phyloP scores from a whole-genome alignment of 2,329 filamentous ascomycete species.

The Trichoderma brevicompactum region DNA sequence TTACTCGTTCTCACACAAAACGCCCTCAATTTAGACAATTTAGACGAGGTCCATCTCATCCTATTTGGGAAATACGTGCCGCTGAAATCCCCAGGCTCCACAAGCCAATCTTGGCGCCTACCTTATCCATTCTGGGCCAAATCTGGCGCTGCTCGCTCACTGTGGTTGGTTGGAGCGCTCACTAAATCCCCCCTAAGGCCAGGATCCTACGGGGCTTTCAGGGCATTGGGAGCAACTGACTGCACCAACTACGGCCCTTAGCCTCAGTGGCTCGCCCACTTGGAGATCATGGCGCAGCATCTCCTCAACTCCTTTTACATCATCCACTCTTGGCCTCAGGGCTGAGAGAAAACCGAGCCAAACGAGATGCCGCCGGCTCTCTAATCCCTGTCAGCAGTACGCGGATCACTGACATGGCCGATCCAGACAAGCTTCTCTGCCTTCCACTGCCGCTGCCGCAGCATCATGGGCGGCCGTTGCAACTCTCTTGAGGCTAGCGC shows the following conservation, averaged over 20 bases:
- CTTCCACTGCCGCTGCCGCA: neutral
- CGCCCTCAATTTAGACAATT: too few species aligned
- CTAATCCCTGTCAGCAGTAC: neutral
- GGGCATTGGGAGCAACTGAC: neutral
- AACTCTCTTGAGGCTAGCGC: slow-evolving; percentile 14
- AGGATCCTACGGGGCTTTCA: slow-evolving; percentile 20
- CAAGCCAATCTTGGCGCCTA: neutral
- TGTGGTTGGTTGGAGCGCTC: neutral
- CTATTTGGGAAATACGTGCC: slow-evolving; percentile 20
- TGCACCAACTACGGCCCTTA: too few species aligned
- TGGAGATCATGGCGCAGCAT: slow-evolving; percentile 14
- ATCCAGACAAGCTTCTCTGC: neutral
- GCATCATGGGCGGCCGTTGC: slow-evolving; percentile 16
- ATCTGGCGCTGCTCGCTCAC: slow-evolving; percentile 16
- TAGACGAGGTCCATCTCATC: neutral
- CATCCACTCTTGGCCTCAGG: neutral
- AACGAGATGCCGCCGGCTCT: neutral
- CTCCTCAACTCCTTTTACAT: neutral
- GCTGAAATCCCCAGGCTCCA: slow-evolving; percentile 1
- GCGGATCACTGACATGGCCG: neutral
- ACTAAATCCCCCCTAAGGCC: neutral
- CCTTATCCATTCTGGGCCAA: slow-evolving; percentile 14
- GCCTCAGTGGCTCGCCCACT: neutral
- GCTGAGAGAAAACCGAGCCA: slow-evolving; percentile 1
- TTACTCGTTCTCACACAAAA: too few species aligned